Conservation (phyloP, 495 filamentous ascomycete species). For the Penicillium tannophilum region DNA sequence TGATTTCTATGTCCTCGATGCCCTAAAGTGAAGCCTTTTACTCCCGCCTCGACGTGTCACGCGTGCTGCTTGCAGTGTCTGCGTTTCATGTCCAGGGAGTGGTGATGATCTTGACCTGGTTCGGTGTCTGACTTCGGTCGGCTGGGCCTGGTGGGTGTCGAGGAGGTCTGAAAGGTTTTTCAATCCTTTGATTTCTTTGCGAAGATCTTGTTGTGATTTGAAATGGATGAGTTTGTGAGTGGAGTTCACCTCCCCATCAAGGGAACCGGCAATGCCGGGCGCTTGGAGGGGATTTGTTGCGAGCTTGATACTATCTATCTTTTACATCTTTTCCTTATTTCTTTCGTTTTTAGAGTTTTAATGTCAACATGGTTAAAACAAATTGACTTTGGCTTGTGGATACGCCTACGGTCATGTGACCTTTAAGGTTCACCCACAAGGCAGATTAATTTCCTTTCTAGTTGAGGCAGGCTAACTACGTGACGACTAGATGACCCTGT, state of each 20-base stretch:
- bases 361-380: too few relatives aligned
- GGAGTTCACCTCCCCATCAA: neutral
- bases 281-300: neutral
- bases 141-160: conserved; percentile 64
- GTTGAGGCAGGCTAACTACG: too few relatives aligned
- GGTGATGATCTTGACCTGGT: conserved; percentile 75
- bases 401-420: too few relatives aligned
- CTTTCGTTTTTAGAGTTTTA: too few relatives aligned
- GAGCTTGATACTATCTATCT: too few relatives aligned
- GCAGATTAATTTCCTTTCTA: too few relatives aligned
- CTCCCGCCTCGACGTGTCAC: conserved; percentile 54
- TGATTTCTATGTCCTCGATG: conserved; percentile 67
- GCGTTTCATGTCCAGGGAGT: conserved; percentile 55
- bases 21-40: conserved; percentile 71
- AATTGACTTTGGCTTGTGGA: too few relatives aligned
- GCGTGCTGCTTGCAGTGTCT: conserved; percentile 32
- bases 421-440: too few relatives aligned
- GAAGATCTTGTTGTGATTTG: neutral
- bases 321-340: too few relatives aligned
- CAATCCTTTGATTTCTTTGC: neutral
- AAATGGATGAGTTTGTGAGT: neutral
- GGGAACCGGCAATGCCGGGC: neutral
- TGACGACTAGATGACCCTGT: too few relatives aligned
- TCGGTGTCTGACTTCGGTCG: conserved; percentile 64
- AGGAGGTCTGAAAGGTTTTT: conserved; percentile 70